phyloP scores from a whole-genome alignment of 768 basidiomycete genomes.

The Boletus pseudo-olivaceus region DNA sequence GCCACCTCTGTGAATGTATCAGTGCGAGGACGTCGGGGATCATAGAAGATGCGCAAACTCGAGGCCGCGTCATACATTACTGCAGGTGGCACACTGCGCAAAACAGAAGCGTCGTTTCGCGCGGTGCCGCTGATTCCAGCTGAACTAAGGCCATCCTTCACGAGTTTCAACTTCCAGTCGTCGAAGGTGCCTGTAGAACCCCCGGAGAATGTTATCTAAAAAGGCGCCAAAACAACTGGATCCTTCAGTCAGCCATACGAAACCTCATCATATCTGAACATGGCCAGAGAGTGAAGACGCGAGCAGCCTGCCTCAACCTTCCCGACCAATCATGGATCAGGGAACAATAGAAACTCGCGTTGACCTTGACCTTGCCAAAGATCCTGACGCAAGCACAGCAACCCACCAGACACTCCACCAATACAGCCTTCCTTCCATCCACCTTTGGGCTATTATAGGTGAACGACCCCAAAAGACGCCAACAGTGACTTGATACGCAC shows the following conservation, averaged over 20 bases:
- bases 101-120: slow-evolving; percentile 11
- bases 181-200: slow-evolving; percentile 64
- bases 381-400: slow-evolving; percentile 72
- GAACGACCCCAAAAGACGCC: slow-evolving; percentile 74
- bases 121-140: slow-evolving; percentile 20
- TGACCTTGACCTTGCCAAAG: slow-evolving; percentile 60
- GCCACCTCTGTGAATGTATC: slow-evolving; percentile 34
- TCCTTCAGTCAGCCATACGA: slow-evolving; percentile 14
- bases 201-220: slow-evolving; percentile 41
- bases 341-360: slow-evolving; percentile 55
- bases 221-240: slow-evolving; percentile 74
- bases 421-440: slow-evolving; percentile 58
- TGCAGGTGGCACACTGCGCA: slow-evolving; percentile 44
- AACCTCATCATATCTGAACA: slow-evolving; percentile 1
- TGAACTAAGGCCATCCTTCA: slow-evolving; percentile 43
- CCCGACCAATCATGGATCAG: background rate
- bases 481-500: slow-evolving; percentile 50
- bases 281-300: slow-evolving; percentile 7
- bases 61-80: slow-evolving; percentile 61
- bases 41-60: slow-evolving; percentile 53
- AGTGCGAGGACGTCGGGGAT: slow-evolving; percentile 43
- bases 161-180: slow-evolving; percentile 56
- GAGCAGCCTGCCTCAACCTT: slow-evolving; percentile 4
- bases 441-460: slow-evolving; percentile 66
- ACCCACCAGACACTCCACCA: slow-evolving; percentile 51